These are phyloP conservation scores for Dissophora ornata DNA, from an alignment of 192 early-diverging fungal genomes.

Conservation along the genomic window DNA sequence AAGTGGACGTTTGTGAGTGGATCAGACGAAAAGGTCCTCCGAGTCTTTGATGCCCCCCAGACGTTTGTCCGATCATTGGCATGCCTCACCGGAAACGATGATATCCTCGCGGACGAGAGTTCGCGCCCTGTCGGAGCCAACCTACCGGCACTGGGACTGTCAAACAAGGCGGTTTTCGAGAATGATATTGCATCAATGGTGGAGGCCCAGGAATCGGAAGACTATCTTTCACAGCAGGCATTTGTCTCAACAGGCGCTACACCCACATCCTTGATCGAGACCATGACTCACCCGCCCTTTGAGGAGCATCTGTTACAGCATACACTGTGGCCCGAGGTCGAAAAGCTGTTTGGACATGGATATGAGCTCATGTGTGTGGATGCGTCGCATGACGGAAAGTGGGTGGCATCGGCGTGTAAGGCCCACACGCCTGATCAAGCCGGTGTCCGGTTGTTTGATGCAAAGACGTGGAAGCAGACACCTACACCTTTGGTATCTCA, in stretches of 20 bases:
- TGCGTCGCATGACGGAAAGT: slow-evolving; percentile 73
- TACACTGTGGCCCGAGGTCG: slow-evolving; percentile 96
- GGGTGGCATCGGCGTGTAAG: slow-evolving; percentile 82
- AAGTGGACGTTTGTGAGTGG: slow-evolving; percentile 84
- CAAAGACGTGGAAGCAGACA: slow-evolving; percentile 76
- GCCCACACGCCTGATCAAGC: slow-evolving; percentile 78
- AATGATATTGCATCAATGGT: slow-evolving; percentile 57
- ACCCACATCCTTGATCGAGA: slow-evolving; percentile 53
- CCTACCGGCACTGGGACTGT: slow-evolving; percentile 91
- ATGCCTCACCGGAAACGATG: slow-evolving; percentile 56
- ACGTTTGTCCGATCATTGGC: slow-evolving; percentile 78
- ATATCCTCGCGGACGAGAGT: slow-evolving; percentile 57
- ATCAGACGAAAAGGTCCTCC: slow-evolving; percentile 94
- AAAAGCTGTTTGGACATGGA: slow-evolving; percentile 97
- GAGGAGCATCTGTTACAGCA: slow-evolving; percentile 91
- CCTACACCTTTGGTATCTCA: slow-evolving; percentile 71
- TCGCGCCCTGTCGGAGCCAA: slow-evolving; percentile 79
- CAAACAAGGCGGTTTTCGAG: slow-evolving; percentile 92
- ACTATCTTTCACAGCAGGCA: slow-evolving; percentile 66
- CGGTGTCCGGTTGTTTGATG: slow-evolving; percentile 76
- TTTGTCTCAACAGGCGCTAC: slow-evolving; percentile 65
- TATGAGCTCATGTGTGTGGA: slow-evolving; percentile 91
- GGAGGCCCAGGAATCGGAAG: slow-evolving; percentile 67
- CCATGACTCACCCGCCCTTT: slow-evolving; percentile 75
- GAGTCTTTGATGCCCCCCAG: slow-evolving; percentile 88